Evolutionary conservation across 768 basidiomycete genomes (phyloP), one percentile per base, ranked within the genome.

Genomic region (Collybia sordida): DNA sequence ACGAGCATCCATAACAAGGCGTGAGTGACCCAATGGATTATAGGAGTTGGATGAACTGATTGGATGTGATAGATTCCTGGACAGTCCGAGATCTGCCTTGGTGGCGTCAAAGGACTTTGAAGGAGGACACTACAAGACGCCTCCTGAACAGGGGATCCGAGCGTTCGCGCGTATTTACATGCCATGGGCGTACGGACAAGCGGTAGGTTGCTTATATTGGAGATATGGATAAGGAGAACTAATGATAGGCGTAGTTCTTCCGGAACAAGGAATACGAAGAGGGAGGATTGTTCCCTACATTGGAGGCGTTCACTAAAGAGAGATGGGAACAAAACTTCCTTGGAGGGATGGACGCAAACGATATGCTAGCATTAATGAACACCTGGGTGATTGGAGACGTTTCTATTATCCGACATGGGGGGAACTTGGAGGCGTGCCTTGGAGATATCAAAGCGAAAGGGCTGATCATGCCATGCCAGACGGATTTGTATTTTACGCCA

Each of bases 401-500:
- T 15, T 79, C 81, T 6, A 60, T 57, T 18, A 60, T 81, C 14
- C 67, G 69, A 15, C 68, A 78, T 54, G 65, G 64, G 0, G 76
- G 75, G 14, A 66, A 79, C 54, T 68, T 79, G 23, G 66, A 61
- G 40, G 71, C 66, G 28, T 67, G 69, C 35, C 57, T 83, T 47
- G 53, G 59, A 1, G 60, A 57, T 15, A 78, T 81, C 63, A 75
- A 74, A 52, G 79, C 80, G 3, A 76, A 70, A 49, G 80, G 79
- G 3, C 55, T 83, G 37, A 74, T 82, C 41, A 80, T 83, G 79
- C 81, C 82, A 3, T 75, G 73, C 54, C 80, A 79, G 66, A 81
- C 78, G 1, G 82, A 83, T 53, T 60, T 83, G 34, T 81, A 82
- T 59, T 83, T 83, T 60, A 69, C 82, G 79, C 80, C 80, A 1